Evolutionary conservation across 139 green algal genomes (phyloP).

Genomic region (Chlorella sp.): DNA sequence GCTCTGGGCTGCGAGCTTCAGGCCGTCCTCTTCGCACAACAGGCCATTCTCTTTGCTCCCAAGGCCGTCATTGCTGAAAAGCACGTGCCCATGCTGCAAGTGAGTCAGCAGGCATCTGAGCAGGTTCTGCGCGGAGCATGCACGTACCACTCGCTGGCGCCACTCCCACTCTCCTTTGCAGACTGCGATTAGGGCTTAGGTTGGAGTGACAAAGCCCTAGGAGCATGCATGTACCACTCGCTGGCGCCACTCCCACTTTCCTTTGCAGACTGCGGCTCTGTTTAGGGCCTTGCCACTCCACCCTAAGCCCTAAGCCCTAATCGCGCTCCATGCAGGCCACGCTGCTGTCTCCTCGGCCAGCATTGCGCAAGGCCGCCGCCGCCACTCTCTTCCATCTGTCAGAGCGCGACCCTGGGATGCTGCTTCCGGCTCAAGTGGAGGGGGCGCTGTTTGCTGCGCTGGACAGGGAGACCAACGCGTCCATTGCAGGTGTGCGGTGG

Average conservation of each 20-base stretch:
- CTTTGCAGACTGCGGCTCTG: not conserved
- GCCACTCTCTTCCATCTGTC: conserved; percentile 83
- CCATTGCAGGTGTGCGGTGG: conserved; percentile 34
- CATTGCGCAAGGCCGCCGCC: conserved; percentile 72
- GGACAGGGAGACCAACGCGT: conserved; percentile 61
- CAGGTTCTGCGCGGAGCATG: not conserved
- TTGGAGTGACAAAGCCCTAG: too few species aligned
- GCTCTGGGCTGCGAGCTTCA: conserved; percentile 18
- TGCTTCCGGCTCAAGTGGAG: conserved; percentile 57
- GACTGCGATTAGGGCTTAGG: too few species aligned
- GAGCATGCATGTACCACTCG: not conserved
- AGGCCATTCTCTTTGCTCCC: conserved; percentile 90
- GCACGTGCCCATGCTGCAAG: conserved; percentile 46
- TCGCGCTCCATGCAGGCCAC: conserved; percentile 39
- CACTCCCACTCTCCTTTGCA: not conserved
- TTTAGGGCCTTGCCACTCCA: not conserved
- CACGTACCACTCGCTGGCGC: not conserved
- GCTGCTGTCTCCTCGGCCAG: conserved; percentile 51
- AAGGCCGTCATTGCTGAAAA: conserved; percentile 56
- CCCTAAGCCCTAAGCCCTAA: not conserved
- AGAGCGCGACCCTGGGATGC: conserved; percentile 54
- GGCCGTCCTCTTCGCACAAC: conserved; percentile 86
- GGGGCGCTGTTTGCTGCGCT: conserved; percentile 72
- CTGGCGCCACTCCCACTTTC: not conserved
- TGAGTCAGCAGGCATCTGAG: not conserved